phyloP scores from a whole-genome alignment of 2,329 filamentous ascomycete species.

The Aspergillus sp. region DNA sequence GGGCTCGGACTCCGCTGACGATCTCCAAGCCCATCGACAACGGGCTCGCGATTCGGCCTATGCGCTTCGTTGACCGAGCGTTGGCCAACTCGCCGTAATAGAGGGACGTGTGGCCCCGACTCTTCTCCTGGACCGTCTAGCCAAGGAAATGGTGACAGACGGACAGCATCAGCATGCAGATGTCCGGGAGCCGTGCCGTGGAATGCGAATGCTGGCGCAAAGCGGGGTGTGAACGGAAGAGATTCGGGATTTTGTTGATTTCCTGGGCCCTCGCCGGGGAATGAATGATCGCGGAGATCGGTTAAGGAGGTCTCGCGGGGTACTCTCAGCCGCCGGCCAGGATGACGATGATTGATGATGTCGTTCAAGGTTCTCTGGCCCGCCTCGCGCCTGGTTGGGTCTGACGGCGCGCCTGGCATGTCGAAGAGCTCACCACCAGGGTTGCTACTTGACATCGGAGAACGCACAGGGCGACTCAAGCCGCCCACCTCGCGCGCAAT shows the following conservation, averaged over 20 bases:
- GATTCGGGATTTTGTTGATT: constrained; percentile 10
- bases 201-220: constrained; percentile 34
- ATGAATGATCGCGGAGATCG: constrained; percentile 17
- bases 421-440: constrained; percentile 23
- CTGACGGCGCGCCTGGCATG: constrained; percentile 11
- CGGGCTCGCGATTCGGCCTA: constrained; percentile 12
- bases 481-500: background rate
- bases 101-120: constrained; percentile 13
- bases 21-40: constrained; percentile 68
- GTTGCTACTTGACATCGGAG: background rate
- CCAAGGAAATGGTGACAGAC: constrained; percentile 16
- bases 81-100: constrained; percentile 27
- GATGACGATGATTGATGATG: constrained; percentile 24
- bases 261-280: constrained; percentile 10
- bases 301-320: constrained; percentile 25
- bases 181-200: constrained; percentile 16
- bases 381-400: constrained; percentile 23
- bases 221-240: constrained; percentile 32
- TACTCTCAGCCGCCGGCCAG: constrained; percentile 26
- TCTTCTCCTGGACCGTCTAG: constrained; percentile 15
- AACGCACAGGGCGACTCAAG: constrained; percentile 7
- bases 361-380: constrained; percentile 26
- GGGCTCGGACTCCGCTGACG: constrained; percentile 74
- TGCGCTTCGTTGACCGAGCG: constrained; percentile 18
- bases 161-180: constrained; percentile 11